Conservation (phyloP, 257 asterid genomes). For the Parsonsia alboflavescens region DNA sequence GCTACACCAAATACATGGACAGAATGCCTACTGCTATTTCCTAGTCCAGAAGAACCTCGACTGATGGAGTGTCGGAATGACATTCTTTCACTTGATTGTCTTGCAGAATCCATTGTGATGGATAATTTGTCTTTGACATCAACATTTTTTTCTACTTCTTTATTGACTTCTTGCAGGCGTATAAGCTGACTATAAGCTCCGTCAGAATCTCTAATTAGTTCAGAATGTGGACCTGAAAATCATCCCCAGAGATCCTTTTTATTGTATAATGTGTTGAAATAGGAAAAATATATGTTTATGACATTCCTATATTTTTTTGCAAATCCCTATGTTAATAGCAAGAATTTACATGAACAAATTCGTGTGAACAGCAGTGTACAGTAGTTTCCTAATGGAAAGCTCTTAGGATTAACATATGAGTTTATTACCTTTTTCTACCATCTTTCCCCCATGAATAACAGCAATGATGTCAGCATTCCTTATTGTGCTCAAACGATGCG, state of each 20-base stretch:
- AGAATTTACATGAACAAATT: not conserved
- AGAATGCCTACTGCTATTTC: slow-evolving; percentile 59
- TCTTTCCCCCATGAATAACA: slow-evolving; percentile 70
- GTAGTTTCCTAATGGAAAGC: not conserved
- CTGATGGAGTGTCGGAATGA: slow-evolving; percentile 45
- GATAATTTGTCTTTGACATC: slow-evolving; percentile 41
- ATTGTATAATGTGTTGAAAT: not conserved
- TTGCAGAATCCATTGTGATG: slow-evolving; percentile 32
- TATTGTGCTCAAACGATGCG: slow-evolving; percentile 76
- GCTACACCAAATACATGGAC: slow-evolving; percentile 49
- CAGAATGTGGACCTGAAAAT: slow-evolving; percentile 45
- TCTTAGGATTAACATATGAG: not conserved
- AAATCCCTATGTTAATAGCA: not conserved
- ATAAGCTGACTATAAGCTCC: slow-evolving; percentile 60
- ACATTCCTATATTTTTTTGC: too few species aligned
- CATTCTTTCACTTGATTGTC: slow-evolving; percentile 51
- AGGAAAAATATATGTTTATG: not conserved
- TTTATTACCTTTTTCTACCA: slow-evolving; percentile 64
- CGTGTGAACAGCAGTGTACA: not conserved
- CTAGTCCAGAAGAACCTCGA: slow-evolving; percentile 54
- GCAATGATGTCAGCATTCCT: slow-evolving; percentile 77
- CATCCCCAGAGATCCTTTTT: not conserved
- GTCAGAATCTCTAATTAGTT: slow-evolving; percentile 36
- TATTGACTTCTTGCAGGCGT: slow-evolving; percentile 45
- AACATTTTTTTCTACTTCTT: slow-evolving; percentile 28